Evolutionary conservation across 805 yeast species (phyloP).

Genomic region (Tetrapisispora pingtungensis): DNA sequence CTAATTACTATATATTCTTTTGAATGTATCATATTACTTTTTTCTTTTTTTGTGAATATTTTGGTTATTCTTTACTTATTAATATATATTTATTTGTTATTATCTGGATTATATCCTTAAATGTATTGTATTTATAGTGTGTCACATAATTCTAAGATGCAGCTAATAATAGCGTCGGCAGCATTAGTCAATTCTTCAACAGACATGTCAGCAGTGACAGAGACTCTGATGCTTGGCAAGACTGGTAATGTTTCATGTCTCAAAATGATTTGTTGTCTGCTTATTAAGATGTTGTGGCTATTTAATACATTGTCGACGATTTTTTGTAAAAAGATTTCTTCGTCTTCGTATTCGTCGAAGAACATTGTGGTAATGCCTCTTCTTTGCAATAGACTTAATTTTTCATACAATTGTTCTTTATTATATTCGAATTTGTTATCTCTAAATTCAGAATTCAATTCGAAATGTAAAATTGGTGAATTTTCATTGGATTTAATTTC

Average conservation of each 20-base stretch:
- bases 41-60: no score
- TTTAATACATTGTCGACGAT: conserved; percentile 49
- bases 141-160: conserved; percentile 17
- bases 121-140: neutral
- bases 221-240: conserved; percentile 48
- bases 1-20: no score
- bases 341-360: conserved; percentile 34
- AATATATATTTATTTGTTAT: neutral
- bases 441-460: conserved; percentile 36
- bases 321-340: conserved; percentile 52
- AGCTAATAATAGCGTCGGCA: conserved; percentile 30
- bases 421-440: conserved; percentile 25
- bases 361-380: conserved; percentile 26
- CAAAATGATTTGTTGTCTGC: conserved; percentile 52
- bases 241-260: conserved; percentile 68
- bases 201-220: conserved; percentile 38
- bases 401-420: conserved; percentile 20
- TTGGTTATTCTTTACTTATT: no score
- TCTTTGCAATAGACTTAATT: conserved; percentile 21
- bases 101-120: neutral
- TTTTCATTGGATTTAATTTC: conserved; percentile 44
- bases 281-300: conserved; percentile 46
- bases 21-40: no score
- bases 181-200: conserved; percentile 37
- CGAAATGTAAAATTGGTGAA: conserved; percentile 65